phyloP scores from a whole-genome alignment of 2,329 filamentous ascomycete genomes.

The Fusarium armeniacum region DNA sequence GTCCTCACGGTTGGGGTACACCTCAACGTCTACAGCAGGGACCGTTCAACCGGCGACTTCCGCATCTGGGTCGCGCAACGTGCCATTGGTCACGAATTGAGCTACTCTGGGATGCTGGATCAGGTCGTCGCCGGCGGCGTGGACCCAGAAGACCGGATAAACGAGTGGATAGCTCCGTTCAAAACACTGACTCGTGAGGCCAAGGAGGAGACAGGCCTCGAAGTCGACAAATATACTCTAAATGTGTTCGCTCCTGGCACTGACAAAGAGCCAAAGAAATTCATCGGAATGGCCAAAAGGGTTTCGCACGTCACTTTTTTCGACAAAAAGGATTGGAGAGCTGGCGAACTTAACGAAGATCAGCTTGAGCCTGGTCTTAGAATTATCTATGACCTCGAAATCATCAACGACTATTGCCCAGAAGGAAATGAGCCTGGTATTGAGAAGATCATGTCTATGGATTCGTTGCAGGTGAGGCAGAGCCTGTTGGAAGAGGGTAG shows the following conservation, averaged over 20 bases:
- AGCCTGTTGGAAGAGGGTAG: slow-evolving; percentile 40
- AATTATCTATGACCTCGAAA: slow-evolving; percentile 55
- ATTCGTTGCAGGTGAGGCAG: slow-evolving; percentile 51
- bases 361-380: slow-evolving; percentile 58
- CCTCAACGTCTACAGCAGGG: slow-evolving; percentile 55
- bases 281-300: slow-evolving; percentile 46
- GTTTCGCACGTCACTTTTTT: slow-evolving; percentile 54
- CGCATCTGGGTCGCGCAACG: slow-evolving; percentile 55
- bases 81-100: slow-evolving; percentile 45
- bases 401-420: slow-evolving; percentile 46
- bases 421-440: slow-evolving; percentile 50
- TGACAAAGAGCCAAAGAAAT: neutral
- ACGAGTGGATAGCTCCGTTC: slow-evolving; percentile 41
- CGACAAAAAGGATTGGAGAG: slow-evolving; percentile 52
- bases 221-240: slow-evolving; percentile 24
- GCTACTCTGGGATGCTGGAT: slow-evolving; percentile 55
- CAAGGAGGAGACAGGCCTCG: slow-evolving; percentile 53
- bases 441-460: slow-evolving; percentile 49
- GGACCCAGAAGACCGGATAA: slow-evolving; percentile 49
- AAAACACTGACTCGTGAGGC: slow-evolving; percentile 53
- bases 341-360: slow-evolving; percentile 50
- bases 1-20: slow-evolving; percentile 56
- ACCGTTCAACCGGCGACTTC: slow-evolving; percentile 37
- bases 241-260: slow-evolving; percentile 25
- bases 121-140: slow-evolving; percentile 57